Evolutionary conservation across 257 asterid species (phyloP).

Genomic region (Agastache rugosa): DNA sequence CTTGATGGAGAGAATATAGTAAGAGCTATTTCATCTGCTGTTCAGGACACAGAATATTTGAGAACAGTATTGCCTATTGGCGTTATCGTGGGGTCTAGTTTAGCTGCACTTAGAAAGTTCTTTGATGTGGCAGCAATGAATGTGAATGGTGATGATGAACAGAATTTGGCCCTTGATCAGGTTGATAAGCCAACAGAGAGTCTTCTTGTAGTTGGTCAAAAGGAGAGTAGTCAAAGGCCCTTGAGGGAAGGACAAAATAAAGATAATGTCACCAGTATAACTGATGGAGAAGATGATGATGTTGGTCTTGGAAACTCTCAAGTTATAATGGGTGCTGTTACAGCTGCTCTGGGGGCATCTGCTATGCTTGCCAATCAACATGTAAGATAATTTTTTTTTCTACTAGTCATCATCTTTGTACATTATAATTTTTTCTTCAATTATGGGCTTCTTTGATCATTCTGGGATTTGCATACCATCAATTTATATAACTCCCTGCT

Average conservation of each 20-base stretch:
- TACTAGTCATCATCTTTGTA: slow-evolving; percentile 12
- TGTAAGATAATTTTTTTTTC: slow-evolving; percentile 48
- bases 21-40: slow-evolving; percentile 66
- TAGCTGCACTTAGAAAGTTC: slow-evolving; percentile 76
- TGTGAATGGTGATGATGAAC: slow-evolving; percentile 47
- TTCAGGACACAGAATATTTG: slow-evolving; percentile 67
- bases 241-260: slow-evolving; percentile 31
- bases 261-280: slow-evolving; percentile 32
- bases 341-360: slow-evolving; percentile 98
- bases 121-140: slow-evolving; percentile 58
- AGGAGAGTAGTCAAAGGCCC: slow-evolving; percentile 37
- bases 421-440: slow-evolving; percentile 34
- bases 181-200: slow-evolving; percentile 38
- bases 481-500: slow-evolving; percentile 10
- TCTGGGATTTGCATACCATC: slow-evolving; percentile 19
- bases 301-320: slow-evolving; percentile 46
- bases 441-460: slow-evolving; percentile 24
- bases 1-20: slow-evolving; percentile 67
- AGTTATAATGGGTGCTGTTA: slow-evolving; percentile 82
- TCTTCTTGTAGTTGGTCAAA: slow-evolving; percentile 38
- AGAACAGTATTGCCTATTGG: slow-evolving; percentile 81
- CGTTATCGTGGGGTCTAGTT: slow-evolving; percentile 81
- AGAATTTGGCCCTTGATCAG: slow-evolving; percentile 42
- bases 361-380: slow-evolving; percentile 73
- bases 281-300: slow-evolving; percentile 42